These are phyloP conservation scores for Kwoniella pini DNA, from an alignment of 768 basidiomycete genomes.

Conservation along the genomic window DNA sequence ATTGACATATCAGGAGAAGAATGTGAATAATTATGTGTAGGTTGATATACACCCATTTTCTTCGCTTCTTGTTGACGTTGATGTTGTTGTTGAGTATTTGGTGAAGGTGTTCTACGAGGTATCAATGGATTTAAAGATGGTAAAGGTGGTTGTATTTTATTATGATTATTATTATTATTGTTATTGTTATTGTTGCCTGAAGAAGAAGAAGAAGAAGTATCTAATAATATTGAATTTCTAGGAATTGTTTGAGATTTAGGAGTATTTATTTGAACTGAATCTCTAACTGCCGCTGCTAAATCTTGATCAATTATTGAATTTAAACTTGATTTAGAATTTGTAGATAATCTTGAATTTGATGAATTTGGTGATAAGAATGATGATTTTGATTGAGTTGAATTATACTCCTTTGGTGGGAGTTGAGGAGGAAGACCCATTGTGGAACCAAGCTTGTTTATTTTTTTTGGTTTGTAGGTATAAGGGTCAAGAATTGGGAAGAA, in stretches of 20 bases:
- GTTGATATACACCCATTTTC: constrained; percentile 7
- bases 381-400: constrained; percentile 1
- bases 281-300: constrained; percentile 29
- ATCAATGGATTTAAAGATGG: constrained; percentile 22
- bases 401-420: constrained; percentile 24
- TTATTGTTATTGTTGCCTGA: background rate
- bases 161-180: background rate
- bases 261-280: constrained; percentile 30
- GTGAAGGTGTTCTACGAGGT: constrained; percentile 30
- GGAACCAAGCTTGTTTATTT: background rate
- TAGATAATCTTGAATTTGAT: background rate
- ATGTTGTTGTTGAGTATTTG: background rate
- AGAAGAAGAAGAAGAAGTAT: background rate
- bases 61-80: background rate
- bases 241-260: constrained; percentile 4
- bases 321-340: constrained; percentile 1
- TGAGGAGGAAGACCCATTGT: constrained; percentile 22
- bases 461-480: background rate
- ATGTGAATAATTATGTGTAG: constrained; percentile 16
- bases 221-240: constrained; percentile 9
- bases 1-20: constrained; percentile 25
- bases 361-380: constrained; percentile 1
- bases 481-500: background rate
- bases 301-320: constrained; percentile 17
- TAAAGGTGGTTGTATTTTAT: constrained; percentile 9